Conservation (phyloP, 495 filamentous ascomycete species). For the Recurvomyces mirabilis region DNA sequence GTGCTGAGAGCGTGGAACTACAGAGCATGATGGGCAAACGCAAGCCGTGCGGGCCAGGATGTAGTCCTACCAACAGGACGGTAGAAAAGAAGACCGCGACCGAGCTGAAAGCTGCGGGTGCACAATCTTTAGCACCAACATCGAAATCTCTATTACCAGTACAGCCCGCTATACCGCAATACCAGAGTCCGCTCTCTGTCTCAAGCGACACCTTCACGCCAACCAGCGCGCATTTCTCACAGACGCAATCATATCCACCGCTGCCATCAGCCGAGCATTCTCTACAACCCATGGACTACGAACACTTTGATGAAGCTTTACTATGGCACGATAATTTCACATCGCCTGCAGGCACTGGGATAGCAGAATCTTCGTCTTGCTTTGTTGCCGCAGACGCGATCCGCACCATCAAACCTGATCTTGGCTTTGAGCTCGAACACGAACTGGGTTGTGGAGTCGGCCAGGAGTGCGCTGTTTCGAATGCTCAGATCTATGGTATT, state of each 20-base stretch:
- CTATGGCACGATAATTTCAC: conserved; percentile 4
- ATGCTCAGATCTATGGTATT: conserved; percentile 33
- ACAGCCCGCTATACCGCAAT: neutral
- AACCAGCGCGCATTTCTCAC: neutral
- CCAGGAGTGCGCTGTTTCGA: conserved; percentile 34
- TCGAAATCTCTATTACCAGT: neutral
- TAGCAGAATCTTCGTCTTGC: conserved; percentile 24
- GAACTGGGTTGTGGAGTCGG: conserved; percentile 35
- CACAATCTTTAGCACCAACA: neutral
- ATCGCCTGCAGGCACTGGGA: neutral
- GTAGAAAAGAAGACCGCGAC: neutral
- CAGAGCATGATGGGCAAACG: conserved; percentile 21
- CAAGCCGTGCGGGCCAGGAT: conserved; percentile 12
- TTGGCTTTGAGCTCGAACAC: conserved; percentile 29
- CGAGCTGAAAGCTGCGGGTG: neutral
- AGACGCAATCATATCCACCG: neutral
- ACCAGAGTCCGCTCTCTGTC: neutral
- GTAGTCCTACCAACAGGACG: neutral
- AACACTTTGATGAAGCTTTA: conserved; percentile 12
- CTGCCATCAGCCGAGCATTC: neutral
- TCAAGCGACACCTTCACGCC: neutral
- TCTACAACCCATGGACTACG: conserved; percentile 11
- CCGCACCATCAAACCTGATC: conserved; percentile 25
- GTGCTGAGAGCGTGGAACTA: conserved; percentile 13
- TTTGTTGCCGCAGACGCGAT: conserved; percentile 28